phyloP scores from a whole-genome alignment of 2,329 filamentous ascomycete genomes.

The Sarocladiaceae sp. region DNA sequence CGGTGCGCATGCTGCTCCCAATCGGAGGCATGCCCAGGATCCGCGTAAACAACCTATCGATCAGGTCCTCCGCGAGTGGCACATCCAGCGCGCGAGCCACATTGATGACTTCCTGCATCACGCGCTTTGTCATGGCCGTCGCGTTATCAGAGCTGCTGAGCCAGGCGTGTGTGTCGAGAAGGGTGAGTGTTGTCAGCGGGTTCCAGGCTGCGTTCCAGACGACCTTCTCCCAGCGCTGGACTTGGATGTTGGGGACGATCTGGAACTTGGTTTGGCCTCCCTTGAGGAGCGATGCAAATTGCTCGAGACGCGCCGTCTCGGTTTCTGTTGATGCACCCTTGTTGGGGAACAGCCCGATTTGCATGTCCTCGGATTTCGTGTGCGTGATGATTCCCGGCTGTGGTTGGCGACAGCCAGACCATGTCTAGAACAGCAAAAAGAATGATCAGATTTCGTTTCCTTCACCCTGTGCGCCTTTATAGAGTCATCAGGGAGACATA shows the following conservation, averaged over 20 bases:
- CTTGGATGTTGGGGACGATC: conserved; percentile 47
- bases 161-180: conserved; percentile 45
- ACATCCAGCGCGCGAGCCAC: conserved; percentile 49
- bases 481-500: too few relatives aligned
- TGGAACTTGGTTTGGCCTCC: conserved; percentile 37
- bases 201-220: conserved; percentile 58
- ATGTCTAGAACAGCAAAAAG: conserved; percentile 33
- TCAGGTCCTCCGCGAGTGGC: conserved; percentile 37
- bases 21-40: conserved; percentile 30
- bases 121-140: conserved; percentile 41
- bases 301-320: conserved; percentile 32
- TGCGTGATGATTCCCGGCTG: conserved; percentile 45
- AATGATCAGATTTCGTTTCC: too few relatives aligned
- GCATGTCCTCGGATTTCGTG: conserved; percentile 45
- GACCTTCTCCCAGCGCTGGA: conserved; percentile 53
- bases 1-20: conserved; percentile 56
- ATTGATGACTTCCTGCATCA: conserved; percentile 47
- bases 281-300: conserved; percentile 33
- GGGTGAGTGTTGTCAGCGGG: conserved; percentile 49
- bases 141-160: conserved; percentile 36
- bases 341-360: conserved; percentile 47
- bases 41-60: conserved; percentile 41
- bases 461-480: too few relatives aligned
- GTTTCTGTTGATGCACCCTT: conserved; percentile 16
- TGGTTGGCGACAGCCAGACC: conserved; percentile 41